phyloP scores from a whole-genome alignment of 768 basidiomycete genomes.

The Serpula lacrymans region DNA sequence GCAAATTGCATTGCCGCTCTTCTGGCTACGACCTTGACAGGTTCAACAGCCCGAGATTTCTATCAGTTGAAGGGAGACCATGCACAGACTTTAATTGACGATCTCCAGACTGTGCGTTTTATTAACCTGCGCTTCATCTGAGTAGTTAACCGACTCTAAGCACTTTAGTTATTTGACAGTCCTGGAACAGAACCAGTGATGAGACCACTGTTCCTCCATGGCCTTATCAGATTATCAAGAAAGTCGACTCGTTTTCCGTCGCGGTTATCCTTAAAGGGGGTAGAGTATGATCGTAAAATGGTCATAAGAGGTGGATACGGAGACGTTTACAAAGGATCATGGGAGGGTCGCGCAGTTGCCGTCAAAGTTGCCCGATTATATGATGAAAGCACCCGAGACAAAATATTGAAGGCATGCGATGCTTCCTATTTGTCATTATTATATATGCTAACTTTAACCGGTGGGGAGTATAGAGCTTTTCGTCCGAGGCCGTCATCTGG shows the following conservation, averaged over 20 bases:
- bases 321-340: slow-evolving; percentile 13
- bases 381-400: no score
- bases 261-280: slow-evolving; percentile 8
- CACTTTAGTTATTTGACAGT: slow-evolving; percentile 20
- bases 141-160: slow-evolving; percentile 5
- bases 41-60: not conserved
- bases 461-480: no score
- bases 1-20: slow-evolving; percentile 16
- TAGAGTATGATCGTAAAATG: slow-evolving; percentile 7
- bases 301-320: slow-evolving; percentile 20
- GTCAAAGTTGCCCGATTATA: no score
- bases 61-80: not conserved
- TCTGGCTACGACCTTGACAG: slow-evolving; percentile 11
- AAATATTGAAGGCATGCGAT: no score
- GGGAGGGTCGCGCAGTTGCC: slow-evolving; percentile 21
- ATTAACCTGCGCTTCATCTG: not conserved
- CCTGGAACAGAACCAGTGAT: slow-evolving; percentile 14
- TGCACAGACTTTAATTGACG: slow-evolving; percentile 13
- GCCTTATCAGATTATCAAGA: slow-evolving; percentile 17
- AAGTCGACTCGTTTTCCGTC: slow-evolving; percentile 16
- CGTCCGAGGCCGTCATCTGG: slow-evolving; percentile 29
- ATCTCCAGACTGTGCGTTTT: slow-evolving; percentile 22
- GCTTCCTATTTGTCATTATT: no score
- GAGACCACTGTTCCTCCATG: slow-evolving; percentile 14
- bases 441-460: no score